Evolutionary conservation across 805 yeast species (phyloP).

Genomic region (Kluyveromyces nonfermentans): DNA sequence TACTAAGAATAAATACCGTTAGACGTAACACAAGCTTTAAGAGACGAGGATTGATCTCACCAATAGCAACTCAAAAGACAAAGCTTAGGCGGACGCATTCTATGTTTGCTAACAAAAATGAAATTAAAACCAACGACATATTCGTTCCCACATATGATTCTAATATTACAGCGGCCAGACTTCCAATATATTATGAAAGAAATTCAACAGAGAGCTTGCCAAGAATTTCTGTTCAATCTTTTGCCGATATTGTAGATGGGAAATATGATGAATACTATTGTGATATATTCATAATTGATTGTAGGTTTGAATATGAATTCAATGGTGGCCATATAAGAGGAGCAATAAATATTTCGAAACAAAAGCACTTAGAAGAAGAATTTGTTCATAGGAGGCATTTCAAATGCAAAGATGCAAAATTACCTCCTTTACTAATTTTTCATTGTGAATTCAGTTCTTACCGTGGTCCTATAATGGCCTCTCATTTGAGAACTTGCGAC

Average conservation of each 20-base stretch:
- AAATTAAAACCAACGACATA: conserved; percentile 31
- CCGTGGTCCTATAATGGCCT: conserved; percentile 91
- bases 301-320: conserved; percentile 88
- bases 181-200: conserved; percentile 42
- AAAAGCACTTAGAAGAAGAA: conserved; percentile 53
- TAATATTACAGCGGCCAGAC: conserved; percentile 52
- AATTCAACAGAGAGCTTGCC: conserved; percentile 39
- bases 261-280: conserved; percentile 40
- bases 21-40: neutral
- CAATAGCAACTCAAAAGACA: conserved; percentile 10
- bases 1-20: neutral
- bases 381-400: conserved; percentile 30
- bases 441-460: conserved; percentile 93
- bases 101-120: conserved; percentile 54
- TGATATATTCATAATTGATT: conserved; percentile 60
- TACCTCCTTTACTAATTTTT: conserved; percentile 52
- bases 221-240: conserved; percentile 36
- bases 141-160: conserved; percentile 33
- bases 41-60: neutral
- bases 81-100: conserved; percentile 56
- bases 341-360: conserved; percentile 69
- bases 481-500: conserved; percentile 75
- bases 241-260: conserved; percentile 33
- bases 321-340: conserved; percentile 86
- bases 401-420: neutral